A percentile compares a stretch with the other conserved stretches of the same genome.
Conservation (phyloP, 176 grass and related monocot genomes). For the Phoenix roebelenii region DNA sequence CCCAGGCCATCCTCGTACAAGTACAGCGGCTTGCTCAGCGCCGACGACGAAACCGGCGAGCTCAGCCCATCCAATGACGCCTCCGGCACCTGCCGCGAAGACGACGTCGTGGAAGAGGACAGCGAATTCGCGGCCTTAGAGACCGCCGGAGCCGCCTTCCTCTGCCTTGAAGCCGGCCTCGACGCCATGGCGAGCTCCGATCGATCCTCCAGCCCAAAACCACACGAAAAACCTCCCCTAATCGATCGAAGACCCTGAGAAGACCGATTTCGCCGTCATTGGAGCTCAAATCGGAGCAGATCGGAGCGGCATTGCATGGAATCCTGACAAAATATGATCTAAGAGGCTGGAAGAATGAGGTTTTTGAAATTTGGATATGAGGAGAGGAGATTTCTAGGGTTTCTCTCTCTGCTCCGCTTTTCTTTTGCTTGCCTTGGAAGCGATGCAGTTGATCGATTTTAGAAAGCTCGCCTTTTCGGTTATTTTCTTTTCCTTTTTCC, state of each 20-base stretch:
- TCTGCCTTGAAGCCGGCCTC: conserved; percentile 33
- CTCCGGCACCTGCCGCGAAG: conserved; percentile 57
- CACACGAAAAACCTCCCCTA: not conserved
- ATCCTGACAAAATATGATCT: conserved; percentile 12
- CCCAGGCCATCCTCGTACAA: conserved; percentile 23
- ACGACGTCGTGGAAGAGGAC: conserved; percentile 69
- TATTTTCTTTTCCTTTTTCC: not conserved
- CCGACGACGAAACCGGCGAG: conserved; percentile 42
- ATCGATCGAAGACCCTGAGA: not conserved
- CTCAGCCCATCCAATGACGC: conserved; percentile 52
- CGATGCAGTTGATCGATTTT: conserved; percentile 25
- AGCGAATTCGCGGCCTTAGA: conserved; percentile 44
- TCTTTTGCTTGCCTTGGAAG: conserved; percentile 68
- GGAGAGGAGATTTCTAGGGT: conserved; percentile 47
- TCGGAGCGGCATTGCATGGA: conserved; percentile 33
- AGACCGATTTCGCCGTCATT: conserved; percentile 32
- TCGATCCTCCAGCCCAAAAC: not conserved
- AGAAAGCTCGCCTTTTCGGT: conserved; percentile 8
- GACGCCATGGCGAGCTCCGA: conserved; percentile 7
- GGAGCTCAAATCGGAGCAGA: conserved; percentile 28
- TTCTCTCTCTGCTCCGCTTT: conserved; percentile 20
- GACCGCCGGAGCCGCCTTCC: conserved; percentile 28
- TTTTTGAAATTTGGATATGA: conserved; percentile 4
- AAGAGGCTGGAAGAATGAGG: conserved; percentile 11
- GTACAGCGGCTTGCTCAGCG: conserved; percentile 20